A percentile compares a stretch with the other conserved stretches of the same genome.
Evolutionary conservation across 805 yeast species (phyloP).

Genomic region (Grigorovia humatica): DNA sequence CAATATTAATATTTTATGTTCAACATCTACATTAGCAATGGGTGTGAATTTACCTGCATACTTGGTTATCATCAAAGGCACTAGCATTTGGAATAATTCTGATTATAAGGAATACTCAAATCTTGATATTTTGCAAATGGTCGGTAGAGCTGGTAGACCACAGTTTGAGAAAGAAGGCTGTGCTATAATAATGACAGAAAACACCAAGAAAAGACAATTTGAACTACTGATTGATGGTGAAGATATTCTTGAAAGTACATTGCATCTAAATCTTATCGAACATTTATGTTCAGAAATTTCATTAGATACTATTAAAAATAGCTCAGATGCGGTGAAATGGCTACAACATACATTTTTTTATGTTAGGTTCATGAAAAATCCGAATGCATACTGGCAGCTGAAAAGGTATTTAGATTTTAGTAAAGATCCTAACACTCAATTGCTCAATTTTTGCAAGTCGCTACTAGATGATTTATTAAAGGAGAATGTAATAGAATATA

Average conservation of each 20-base stretch:
- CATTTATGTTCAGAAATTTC: constrained; percentile 37
- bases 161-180: constrained; percentile 41
- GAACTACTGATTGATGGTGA: constrained; percentile 34
- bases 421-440: constrained; percentile 22
- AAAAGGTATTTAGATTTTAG: constrained; percentile 12
- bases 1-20: constrained; percentile 36
- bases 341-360: constrained; percentile 40
- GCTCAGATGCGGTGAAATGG: constrained; percentile 37
- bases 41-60: constrained; percentile 56
- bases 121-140: constrained; percentile 49
- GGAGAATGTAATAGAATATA: constrained; percentile 24
- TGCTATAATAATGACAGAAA: constrained; percentile 40
- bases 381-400: constrained; percentile 30
- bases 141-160: constrained; percentile 58
- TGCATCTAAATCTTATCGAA: constrained; percentile 33
- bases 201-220: constrained; percentile 29
- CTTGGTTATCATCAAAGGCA: constrained; percentile 50
- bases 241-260: constrained; percentile 38
- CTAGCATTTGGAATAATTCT: constrained; percentile 45
- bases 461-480: constrained; percentile 26
- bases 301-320: constrained; percentile 31
- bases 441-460: constrained; percentile 28
- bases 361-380: constrained; percentile 33
- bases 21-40: constrained; percentile 51
- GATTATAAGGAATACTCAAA: constrained; percentile 44